Percentiles rank a stretch among this genome's conserved stretches.
Evolutionary conservation across 768 basidiomycete species (phyloP).

Genomic region (Baorangia bicolor): DNA sequence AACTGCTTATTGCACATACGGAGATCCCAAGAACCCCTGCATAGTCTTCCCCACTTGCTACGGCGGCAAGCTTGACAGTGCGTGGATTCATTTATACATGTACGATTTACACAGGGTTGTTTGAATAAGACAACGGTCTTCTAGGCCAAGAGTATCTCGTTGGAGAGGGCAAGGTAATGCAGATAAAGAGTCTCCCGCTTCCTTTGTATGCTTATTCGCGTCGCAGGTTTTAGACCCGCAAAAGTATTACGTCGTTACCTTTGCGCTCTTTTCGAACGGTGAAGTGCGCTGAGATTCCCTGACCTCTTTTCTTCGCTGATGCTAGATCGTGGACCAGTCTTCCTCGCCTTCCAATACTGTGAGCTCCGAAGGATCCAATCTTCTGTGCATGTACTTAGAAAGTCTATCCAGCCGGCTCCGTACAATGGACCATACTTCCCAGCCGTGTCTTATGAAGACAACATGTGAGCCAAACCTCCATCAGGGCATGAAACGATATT

Average conservation of each 20-base stretch:
- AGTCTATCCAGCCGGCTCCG: conserved; percentile 42
- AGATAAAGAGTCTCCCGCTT: not conserved
- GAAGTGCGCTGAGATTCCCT: conserved; percentile 38
- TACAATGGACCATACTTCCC: conserved; percentile 63
- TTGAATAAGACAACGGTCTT: conserved; percentile 18
- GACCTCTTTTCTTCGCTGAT: not conserved
- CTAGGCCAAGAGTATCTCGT: conserved; percentile 51
- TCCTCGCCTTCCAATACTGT: conserved; percentile 57
- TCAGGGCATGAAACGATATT: not conserved
- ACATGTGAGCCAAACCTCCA: conserved; percentile 41
- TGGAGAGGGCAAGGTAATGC: conserved; percentile 47
- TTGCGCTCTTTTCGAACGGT: conserved; percentile 59
- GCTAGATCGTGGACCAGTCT: conserved; percentile 36
- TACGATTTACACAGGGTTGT: not conserved
- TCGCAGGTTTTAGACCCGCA: conserved; percentile 46
- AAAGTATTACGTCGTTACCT: conserved; percentile 55
- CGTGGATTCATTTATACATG: conserved; percentile 18
- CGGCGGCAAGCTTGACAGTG: conserved; percentile 52
- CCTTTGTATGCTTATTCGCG: not conserved
- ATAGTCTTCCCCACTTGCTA: conserved; percentile 62
- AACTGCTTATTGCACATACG: conserved; percentile 61
- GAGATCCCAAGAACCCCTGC: conserved; percentile 51
- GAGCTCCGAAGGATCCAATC: not conserved
- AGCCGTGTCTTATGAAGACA: conserved; percentile 53
- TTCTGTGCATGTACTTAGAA: not conserved